Conservation (phyloP, 2,329 filamentous ascomycete genomes). For the Colletotrichum acutatum region DNA sequence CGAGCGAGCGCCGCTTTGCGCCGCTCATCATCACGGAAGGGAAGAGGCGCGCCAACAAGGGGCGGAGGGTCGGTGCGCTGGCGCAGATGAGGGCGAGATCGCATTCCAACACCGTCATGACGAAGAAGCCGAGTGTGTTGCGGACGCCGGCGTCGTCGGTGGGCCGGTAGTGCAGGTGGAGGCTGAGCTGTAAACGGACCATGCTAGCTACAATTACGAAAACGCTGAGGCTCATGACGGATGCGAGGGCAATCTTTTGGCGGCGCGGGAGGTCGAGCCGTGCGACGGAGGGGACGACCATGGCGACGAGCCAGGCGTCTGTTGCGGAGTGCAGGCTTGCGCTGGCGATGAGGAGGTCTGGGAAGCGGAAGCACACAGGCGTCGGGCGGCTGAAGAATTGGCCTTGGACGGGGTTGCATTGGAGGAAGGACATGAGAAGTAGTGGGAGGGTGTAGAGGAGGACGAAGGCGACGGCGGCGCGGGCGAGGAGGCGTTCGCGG, state of each 20-base stretch:
- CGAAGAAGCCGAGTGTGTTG: constrained; percentile 46
- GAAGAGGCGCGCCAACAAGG: constrained; percentile 43
- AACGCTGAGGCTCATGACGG: constrained; percentile 57
- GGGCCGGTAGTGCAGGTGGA: constrained; percentile 41
- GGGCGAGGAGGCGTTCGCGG: constrained; percentile 47
- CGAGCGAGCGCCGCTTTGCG: constrained; percentile 25
- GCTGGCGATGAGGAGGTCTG: constrained; percentile 54
- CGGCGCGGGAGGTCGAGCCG: constrained; percentile 51
- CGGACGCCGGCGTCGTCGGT: constrained; percentile 32
- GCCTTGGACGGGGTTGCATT: constrained; percentile 54
- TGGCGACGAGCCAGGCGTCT: constrained; percentile 55
- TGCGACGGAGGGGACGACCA: constrained; percentile 54
- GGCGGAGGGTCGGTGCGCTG: constrained; percentile 46
- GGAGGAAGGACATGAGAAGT: constrained; percentile 51
- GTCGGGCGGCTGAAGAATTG: constrained; percentile 47
- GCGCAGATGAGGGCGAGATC: constrained; percentile 49
- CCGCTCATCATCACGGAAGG: constrained; percentile 38
- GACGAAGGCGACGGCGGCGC: constrained; percentile 47
- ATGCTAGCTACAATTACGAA: constrained; percentile 51
- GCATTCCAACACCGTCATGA: constrained; percentile 49
- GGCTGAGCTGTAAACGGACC: constrained; percentile 44
- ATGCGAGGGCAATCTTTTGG: constrained; percentile 54
- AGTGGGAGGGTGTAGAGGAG: constrained; percentile 48
- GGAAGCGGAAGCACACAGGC: constrained; percentile 50
- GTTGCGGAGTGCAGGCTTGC: constrained; percentile 58